phyloP scores from a whole-genome alignment of 768 basidiomycete genomes.

The Heimioporus sp. region DNA sequence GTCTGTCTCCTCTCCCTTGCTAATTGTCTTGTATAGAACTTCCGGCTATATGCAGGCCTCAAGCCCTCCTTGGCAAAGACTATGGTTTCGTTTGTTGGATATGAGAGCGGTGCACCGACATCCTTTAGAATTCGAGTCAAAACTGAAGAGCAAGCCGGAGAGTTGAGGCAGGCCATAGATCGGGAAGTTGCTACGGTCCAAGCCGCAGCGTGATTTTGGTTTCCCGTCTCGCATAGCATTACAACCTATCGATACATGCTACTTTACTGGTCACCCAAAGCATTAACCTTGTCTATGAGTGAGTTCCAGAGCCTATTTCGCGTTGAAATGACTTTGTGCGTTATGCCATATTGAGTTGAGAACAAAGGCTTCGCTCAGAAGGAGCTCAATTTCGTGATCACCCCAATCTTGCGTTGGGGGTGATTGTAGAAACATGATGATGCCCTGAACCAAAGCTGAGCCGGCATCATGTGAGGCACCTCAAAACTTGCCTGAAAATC shows the following conservation, averaged over 20 bases:
- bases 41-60: conserved; percentile 60
- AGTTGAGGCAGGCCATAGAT: conserved; percentile 58
- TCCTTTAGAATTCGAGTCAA: conserved; percentile 63
- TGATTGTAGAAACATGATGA: conserved; percentile 98
- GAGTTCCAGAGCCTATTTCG: conserved; percentile 35
- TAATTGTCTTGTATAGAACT: conserved; percentile 54
- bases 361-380: conserved; percentile 94
- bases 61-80: conserved; percentile 53
- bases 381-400: conserved; percentile 93
- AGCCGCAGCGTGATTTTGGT: conserved; percentile 7
- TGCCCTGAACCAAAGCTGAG: conserved; percentile 55
- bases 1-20: neutral
- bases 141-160: conserved; percentile 54
- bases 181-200: conserved; percentile 56
- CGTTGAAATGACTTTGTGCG: conserved; percentile 82
- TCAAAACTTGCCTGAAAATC: conserved; percentile 83
- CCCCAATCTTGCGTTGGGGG: conserved; percentile 92
- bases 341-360: conserved; percentile 92
- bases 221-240: conserved; percentile 17
- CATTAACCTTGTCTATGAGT: neutral
- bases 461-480: neutral
- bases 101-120: conserved; percentile 53
- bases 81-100: conserved; percentile 64
- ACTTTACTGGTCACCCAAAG: conserved; percentile 11
- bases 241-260: conserved; percentile 24